Conservation (phyloP, 768 basidiomycete genomes). For the Flagelloscypha sp. region DNA sequence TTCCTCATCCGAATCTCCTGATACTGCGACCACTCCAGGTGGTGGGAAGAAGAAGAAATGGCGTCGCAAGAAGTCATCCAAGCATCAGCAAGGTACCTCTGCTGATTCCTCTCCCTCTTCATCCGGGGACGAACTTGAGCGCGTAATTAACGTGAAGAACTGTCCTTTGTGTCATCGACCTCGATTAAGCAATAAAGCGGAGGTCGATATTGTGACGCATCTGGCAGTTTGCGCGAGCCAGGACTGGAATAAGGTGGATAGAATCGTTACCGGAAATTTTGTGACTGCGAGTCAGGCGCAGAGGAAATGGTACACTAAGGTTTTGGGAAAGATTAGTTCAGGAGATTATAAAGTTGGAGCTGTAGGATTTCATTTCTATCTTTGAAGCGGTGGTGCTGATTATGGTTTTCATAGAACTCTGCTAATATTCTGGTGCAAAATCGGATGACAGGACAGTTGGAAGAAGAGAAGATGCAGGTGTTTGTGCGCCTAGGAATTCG, state of each 20-base stretch:
- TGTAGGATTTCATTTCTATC: constrained; percentile 33
- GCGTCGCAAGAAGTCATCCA: constrained; percentile 15
- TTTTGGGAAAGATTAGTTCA: constrained; percentile 76
- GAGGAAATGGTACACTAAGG: constrained; percentile 93
- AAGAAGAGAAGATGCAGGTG: constrained; percentile 97
- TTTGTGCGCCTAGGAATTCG: constrained; percentile 92
- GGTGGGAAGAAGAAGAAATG: constrained; percentile 13
- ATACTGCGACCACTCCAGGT: no score
- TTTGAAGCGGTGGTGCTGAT: constrained; percentile 1
- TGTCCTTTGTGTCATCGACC: constrained; percentile 93
- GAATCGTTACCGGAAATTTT: constrained; percentile 89
- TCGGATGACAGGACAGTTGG: constrained; percentile 79
- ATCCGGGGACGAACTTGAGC: constrained; percentile 44
- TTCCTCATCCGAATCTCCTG: no score
- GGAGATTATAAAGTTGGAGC: constrained; percentile 90
- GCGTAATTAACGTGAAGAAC: constrained; percentile 90
- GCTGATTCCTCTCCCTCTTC: constrained; percentile 17
- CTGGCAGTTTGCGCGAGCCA: constrained; percentile 91
- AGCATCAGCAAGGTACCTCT: constrained; percentile 15
- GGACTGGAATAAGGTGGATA: constrained; percentile 85
- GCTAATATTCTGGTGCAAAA: constrained; percentile 99
- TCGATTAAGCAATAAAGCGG: constrained; percentile 75
- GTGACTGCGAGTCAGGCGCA: constrained; percentile 94
- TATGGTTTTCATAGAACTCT: constrained; percentile 55
- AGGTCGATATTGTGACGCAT: constrained; percentile 93